A percentile compares a stretch with the other conserved stretches of the same genome.
Evolutionary conservation across 345 rosid genomes (phyloP).

Genomic region (Melaleuca quinquenervia): DNA sequence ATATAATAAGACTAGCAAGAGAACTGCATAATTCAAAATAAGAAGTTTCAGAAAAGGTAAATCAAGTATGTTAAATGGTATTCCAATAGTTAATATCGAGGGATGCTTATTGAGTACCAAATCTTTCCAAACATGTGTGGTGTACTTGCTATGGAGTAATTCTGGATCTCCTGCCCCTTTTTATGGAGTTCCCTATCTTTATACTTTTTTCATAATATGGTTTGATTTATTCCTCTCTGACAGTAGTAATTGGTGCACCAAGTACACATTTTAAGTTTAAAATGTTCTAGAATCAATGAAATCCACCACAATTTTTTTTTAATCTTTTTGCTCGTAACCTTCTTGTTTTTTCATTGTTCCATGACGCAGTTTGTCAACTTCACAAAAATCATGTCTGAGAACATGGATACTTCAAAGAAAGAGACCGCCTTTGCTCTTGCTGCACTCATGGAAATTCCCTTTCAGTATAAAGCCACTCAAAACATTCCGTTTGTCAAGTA

Average conservation of each 20-base stretch:
- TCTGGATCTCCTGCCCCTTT: background rate
- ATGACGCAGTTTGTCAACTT: slow-evolving; percentile 74
- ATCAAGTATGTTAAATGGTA: background rate
- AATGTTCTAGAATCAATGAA: background rate
- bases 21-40: background rate
- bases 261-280: background rate
- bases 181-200: background rate
- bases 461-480: slow-evolving; percentile 77
- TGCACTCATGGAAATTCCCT: slow-evolving; percentile 94
- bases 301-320: background rate
- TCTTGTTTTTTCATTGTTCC: background rate
- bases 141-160: background rate
- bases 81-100: background rate
- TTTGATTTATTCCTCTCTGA: background rate
- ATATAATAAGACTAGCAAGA: background rate
- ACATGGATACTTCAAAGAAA: slow-evolving; percentile 46
- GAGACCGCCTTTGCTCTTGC: slow-evolving; percentile 90
- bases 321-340: background rate
- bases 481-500: slow-evolving; percentile 34
- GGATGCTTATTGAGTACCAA: background rate
- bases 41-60: background rate
- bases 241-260: background rate
- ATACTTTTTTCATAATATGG: background rate
- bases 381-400: slow-evolving; percentile 74
- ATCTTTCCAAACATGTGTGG: background rate